These are phyloP conservation scores for Balansia obtecta DNA, from an alignment of 2,329 filamentous ascomycete species.

Conservation along the genomic window DNA sequence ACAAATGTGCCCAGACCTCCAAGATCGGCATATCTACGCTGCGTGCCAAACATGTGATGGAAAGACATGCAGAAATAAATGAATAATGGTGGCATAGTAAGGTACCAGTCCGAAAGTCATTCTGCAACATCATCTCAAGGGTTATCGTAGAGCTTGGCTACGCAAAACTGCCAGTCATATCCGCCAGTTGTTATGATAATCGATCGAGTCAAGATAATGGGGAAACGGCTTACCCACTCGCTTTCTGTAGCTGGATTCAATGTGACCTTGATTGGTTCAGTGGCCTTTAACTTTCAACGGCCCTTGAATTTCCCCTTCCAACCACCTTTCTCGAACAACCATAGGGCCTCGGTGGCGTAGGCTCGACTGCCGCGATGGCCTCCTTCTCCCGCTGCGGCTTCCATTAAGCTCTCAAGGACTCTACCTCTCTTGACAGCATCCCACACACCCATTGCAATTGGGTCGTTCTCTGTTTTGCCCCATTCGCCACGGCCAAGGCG, in stretches of 20 bases:
- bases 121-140: not conserved
- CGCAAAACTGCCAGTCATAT: not conserved
- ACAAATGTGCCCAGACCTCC: not conserved
- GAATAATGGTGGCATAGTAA: not conserved
- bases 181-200: not conserved
- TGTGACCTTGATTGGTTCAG: not conserved
- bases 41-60: not conserved
- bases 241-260: not conserved
- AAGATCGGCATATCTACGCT: not conserved
- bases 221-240: not conserved
- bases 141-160: not conserved
- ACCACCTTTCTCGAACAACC: conserved; percentile 65
- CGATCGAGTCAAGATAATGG: not conserved
- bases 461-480: conserved; percentile 44
- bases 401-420: conserved; percentile 63
- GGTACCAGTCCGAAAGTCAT: not conserved
- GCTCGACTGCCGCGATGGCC: conserved; percentile 70
- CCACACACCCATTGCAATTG: conserved; percentile 73
- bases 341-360: conserved; percentile 81
- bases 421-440: conserved; percentile 60
- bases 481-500: conserved; percentile 63
- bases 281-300: conserved; percentile 18
- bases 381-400: conserved; percentile 56
- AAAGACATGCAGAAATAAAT: not conserved
- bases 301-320: conserved; percentile 53